Percentiles rank a stretch among this genome's conserved stretches.
Evolutionary conservation across 2,329 filamentous ascomycete genomes (phyloP).

Genomic region (Alternaria panax): DNA sequence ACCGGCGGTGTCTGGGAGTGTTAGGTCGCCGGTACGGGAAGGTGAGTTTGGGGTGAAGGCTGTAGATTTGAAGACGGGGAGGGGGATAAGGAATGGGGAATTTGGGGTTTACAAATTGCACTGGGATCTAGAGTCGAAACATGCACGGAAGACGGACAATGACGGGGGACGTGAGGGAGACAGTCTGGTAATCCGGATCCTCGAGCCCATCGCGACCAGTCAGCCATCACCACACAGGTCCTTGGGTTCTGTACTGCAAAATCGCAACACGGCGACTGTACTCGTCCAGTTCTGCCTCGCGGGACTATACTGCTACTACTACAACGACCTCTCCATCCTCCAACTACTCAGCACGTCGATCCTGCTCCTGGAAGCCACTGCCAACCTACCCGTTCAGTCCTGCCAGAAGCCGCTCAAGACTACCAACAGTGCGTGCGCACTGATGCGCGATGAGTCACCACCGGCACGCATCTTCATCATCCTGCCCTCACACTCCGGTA

Average conservation of each 20-base stretch:
- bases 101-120: neutral
- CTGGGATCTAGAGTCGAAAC: neutral
- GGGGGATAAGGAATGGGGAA: neutral
- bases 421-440: neutral
- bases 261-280: neutral
- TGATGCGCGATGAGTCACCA: neutral
- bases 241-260: neutral
- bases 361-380: neutral
- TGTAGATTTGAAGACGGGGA: neutral
- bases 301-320: neutral
- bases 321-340: neutral
- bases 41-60: neutral
- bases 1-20: no score
- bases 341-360: neutral
- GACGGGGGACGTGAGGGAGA: neutral
- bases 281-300: neutral
- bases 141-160: neutral
- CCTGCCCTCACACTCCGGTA: neutral
- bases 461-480: neutral
- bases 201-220: neutral
- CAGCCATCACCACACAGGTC: neutral
- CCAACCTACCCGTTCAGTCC: neutral
- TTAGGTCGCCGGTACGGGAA: neutral
- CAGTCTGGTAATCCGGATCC: neutral
- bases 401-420: neutral